A percentile compares a stretch with the other conserved stretches of the same genome.
Conservation (phyloP, 495 filamentous ascomycete genomes). For the Pseudevernia furfuracea region DNA sequence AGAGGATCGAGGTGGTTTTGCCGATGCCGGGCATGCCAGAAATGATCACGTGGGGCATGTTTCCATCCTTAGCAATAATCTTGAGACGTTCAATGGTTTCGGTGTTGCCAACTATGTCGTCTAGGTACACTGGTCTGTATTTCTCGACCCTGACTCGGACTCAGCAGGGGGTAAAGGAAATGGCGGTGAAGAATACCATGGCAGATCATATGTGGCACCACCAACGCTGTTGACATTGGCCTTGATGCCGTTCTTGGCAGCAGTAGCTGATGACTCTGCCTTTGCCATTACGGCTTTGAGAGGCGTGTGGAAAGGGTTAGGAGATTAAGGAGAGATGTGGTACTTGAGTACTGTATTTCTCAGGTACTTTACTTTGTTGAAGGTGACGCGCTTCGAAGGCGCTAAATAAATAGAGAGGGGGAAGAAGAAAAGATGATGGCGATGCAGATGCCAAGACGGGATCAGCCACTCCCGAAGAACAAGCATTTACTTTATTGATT, state of each 20-base stretch:
- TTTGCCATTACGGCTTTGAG: slow-evolving; percentile 9
- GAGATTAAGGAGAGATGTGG: background rate
- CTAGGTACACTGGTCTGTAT: slow-evolving; percentile 86
- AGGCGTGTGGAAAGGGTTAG: background rate
- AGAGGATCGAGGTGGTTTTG: slow-evolving; percentile 95
- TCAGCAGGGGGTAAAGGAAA: slow-evolving; percentile 16
- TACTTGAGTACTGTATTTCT: no score
- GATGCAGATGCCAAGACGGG: no score
- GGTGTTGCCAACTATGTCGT: slow-evolving; percentile 95
- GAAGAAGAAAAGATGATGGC: no score
- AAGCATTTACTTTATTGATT: no score
- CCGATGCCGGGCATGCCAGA: slow-evolving; percentile 98
- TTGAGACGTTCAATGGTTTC: slow-evolving; percentile 97
- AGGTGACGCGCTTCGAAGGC: background rate
- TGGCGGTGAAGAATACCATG: slow-evolving; percentile 32
- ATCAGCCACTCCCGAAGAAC: background rate
- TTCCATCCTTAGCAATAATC: slow-evolving; percentile 97
- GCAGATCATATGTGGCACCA: slow-evolving; percentile 73
- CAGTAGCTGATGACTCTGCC: slow-evolving; percentile 45
- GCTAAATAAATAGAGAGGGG: no score
- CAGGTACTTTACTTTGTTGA: no score
- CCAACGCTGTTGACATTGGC: slow-evolving; percentile 54
- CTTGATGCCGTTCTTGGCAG: slow-evolving; percentile 58
- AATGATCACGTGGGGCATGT: slow-evolving; percentile 99
- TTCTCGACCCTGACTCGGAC: slow-evolving; percentile 72